Evolutionary conservation across 345 rosid species (phyloP).

Genomic region (Boechera stricta): DNA sequence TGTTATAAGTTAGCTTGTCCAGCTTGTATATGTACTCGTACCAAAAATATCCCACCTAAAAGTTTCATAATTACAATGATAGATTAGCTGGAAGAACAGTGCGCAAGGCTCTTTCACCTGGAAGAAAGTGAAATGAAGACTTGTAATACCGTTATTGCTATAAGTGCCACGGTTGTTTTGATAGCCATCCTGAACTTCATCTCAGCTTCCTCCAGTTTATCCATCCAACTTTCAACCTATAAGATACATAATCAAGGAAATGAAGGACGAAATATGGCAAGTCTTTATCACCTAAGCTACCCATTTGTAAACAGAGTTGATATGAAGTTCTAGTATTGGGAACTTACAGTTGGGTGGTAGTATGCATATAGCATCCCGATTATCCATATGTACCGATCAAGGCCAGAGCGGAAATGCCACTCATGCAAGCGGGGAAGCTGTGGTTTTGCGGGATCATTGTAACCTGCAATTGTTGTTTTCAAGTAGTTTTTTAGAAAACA

Average conservation of each 20-base stretch:
- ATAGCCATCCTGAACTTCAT: constrained; percentile 65
- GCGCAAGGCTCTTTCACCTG: constrained; percentile 17
- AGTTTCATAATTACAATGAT: constrained; percentile 38
- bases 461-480: constrained; percentile 63
- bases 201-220: constrained; percentile 92
- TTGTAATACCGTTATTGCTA: constrained; percentile 62
- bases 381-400: constrained; percentile 99
- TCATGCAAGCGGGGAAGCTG: constrained; percentile 75
- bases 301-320: constrained; percentile 32
- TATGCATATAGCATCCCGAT: constrained; percentile 98
- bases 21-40: constrained; percentile 84
- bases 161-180: constrained; percentile 63
- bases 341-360: constrained; percentile 96
- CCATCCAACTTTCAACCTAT: constrained; percentile 98
- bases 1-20: constrained; percentile 93
- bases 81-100: constrained; percentile 19
- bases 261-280: neutral
- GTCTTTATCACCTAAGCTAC: constrained; percentile 12
- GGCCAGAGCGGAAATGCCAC: constrained; percentile 99
- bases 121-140: constrained; percentile 21
- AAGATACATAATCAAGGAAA: constrained; percentile 28
- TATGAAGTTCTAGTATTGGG: constrained; percentile 19
- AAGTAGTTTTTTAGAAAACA: neutral
- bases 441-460: constrained; percentile 90
- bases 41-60: constrained; percentile 86